Conservation (phyloP, 768 basidiomycete species). For the Dioszegia hungarica region DNA sequence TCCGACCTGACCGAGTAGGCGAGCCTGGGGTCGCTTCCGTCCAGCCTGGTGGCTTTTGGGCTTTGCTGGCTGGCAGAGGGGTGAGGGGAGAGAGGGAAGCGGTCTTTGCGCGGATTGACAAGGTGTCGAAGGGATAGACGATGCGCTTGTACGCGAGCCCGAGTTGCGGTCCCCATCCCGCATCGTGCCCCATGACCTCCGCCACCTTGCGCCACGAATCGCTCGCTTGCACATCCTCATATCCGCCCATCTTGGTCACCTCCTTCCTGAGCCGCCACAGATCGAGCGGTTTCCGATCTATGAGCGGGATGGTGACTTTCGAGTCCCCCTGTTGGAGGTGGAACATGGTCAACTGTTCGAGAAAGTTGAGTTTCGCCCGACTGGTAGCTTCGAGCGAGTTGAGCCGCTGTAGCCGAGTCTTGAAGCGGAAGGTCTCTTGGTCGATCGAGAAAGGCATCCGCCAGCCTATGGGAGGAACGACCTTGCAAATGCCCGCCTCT, state of each 20-base stretch:
- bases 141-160: conserved; percentile 85
- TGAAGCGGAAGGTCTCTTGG: conserved; percentile 90
- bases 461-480: conserved; percentile 89
- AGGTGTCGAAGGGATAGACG: conserved; percentile 93
- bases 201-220: conserved; percentile 89
- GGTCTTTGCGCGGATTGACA: conserved; percentile 60
- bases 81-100: conserved; percentile 33
- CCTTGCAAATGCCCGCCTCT: conserved; percentile 87
- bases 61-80: conserved; percentile 15
- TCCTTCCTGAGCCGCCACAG: conserved; percentile 89
- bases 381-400: conserved; percentile 97
- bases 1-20: conserved; percentile 19
- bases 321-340: conserved; percentile 92
- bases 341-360: conserved; percentile 93
- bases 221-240: conserved; percentile 63
- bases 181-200: conserved; percentile 72
- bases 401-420: conserved; percentile 86
- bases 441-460: conserved; percentile 93
- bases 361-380: conserved; percentile 91
- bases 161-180: conserved; percentile 76
- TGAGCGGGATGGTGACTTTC: conserved; percentile 84
- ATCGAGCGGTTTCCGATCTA: conserved; percentile 88
- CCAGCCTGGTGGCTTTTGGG: conserved; percentile 24
- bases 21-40: conserved; percentile 17
- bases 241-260: conserved; percentile 82